Evolutionary conservation across 768 basidiomycete genomes (phyloP).

Genomic region (Amanita muscaria): DNA sequence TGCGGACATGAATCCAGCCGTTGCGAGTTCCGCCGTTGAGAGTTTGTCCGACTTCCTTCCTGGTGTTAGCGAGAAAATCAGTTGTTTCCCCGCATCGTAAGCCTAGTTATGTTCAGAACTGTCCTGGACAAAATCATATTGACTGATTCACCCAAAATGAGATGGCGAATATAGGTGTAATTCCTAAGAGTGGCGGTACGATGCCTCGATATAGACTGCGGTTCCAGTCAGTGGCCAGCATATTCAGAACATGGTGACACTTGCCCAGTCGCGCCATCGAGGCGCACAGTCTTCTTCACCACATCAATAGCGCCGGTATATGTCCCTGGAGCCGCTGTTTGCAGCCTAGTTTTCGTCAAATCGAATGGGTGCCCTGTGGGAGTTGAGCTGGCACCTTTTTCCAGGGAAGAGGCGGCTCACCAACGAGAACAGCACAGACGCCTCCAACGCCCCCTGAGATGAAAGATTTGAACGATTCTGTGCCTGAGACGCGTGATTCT

Average conservation of each 20-base stretch:
- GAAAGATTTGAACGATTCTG: slow-evolving; percentile 69
- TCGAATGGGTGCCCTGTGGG: slow-evolving; percentile 93
- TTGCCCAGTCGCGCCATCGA: slow-evolving; percentile 85
- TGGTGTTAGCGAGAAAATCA: slow-evolving; percentile 77
- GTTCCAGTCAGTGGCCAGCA: background rate
- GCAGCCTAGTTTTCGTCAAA: slow-evolving; percentile 90
- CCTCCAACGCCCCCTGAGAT: slow-evolving; percentile 93
- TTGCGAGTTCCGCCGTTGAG: slow-evolving; percentile 72
- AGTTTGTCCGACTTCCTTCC: slow-evolving; percentile 55
- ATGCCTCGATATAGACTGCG: slow-evolving; percentile 86
- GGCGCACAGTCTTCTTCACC: slow-evolving; percentile 82
- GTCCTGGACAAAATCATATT: background rate
- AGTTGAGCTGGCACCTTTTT: background rate
- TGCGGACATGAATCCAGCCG: slow-evolving; percentile 91
- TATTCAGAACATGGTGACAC: background rate
- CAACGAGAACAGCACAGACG: slow-evolving; percentile 78
- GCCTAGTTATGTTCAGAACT: slow-evolving; percentile 41
- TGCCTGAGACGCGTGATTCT: slow-evolving; percentile 30
- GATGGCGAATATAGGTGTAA: slow-evolving; percentile 96
- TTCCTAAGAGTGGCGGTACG: slow-evolving; percentile 86
- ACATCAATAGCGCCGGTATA: slow-evolving; percentile 94
- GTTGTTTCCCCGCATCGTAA: slow-evolving; percentile 85
- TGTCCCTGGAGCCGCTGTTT: slow-evolving; percentile 81
- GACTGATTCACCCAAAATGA: slow-evolving; percentile 79
- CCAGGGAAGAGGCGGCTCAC: slow-evolving; percentile 36